A percentile compares a stretch with the other conserved stretches of the same genome.
phyloP scores from a whole-genome alignment of 1,139 yeast species.

The Pichia sp. region DNA sequence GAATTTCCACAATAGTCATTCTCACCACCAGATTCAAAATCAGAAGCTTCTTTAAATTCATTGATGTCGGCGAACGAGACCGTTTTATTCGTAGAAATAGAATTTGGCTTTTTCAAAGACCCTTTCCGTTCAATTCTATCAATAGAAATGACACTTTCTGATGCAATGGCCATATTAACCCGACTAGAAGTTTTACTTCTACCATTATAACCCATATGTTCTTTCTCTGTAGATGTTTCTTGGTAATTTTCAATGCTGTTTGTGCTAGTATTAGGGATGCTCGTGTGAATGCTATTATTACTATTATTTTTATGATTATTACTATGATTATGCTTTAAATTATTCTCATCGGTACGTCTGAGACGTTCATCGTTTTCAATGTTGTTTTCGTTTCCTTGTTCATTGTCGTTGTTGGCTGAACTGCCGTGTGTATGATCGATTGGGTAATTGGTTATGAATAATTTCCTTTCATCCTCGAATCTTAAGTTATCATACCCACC shows the following conservation, averaged over 20 bases:
- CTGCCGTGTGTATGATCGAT: neutral
- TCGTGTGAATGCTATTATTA: no score
- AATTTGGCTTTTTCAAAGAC: constrained; percentile 21
- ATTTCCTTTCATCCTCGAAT: constrained; percentile 18
- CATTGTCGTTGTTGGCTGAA: neutral
- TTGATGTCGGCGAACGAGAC: constrained; percentile 23
- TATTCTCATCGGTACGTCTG: no score
- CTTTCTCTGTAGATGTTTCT: no score
- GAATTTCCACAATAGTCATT: no score
- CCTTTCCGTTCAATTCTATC: constrained; percentile 20
- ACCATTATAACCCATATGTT: no score
- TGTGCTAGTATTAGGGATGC: no score
- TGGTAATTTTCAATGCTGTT: no score
- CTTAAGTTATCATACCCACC: constrained; percentile 21
- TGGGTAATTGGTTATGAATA: constrained; percentile 10
- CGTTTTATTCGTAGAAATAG: constrained; percentile 14
- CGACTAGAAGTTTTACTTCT: no score
- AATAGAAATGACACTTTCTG: neutral
- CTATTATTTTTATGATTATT: no score
- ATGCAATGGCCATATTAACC: neutral
- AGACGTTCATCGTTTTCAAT: no score
- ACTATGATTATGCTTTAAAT: no score
- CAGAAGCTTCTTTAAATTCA: constrained; percentile 7
- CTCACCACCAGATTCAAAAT: neutral
- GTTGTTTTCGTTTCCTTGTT: neutral